Percentiles rank a stretch among this genome's conserved stretches.
phyloP scores from a whole-genome alignment of 75 land plant species.

The Sequoiadendron giganteum region DNA sequence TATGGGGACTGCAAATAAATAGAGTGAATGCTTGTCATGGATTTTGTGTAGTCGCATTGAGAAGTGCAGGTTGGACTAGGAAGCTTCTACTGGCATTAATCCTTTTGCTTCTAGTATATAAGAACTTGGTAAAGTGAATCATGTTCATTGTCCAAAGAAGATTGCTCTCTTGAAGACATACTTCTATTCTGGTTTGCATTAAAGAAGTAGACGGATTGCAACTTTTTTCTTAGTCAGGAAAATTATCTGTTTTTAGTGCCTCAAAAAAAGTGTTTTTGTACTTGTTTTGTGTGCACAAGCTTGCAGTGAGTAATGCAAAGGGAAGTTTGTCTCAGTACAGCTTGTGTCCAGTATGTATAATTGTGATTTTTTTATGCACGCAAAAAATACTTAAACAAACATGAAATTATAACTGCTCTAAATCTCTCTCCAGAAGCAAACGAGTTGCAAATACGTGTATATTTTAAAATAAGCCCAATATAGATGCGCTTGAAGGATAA shows the following conservation, averaged over 20 bases:
- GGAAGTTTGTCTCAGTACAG: background rate
- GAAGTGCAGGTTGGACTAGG: constrained; percentile 10
- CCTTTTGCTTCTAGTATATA: background rate
- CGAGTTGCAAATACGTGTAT: background rate
- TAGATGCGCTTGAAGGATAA: background rate
- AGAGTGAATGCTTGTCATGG: constrained; percentile 9
- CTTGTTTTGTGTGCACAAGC: constrained; percentile 9
- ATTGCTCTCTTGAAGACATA: constrained; percentile 2
- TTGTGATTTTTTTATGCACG: background rate
- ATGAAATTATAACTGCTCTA: background rate
- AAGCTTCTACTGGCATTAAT: background rate
- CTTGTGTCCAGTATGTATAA: background rate
- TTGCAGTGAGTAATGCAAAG: background rate
- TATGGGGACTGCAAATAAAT: background rate
- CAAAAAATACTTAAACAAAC: background rate
- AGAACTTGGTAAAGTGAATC: background rate
- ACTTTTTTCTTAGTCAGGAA: background rate
- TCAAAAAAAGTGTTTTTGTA: background rate
- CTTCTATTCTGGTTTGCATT: background rate
- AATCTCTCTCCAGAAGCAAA: background rate
- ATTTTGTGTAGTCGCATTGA: background rate
- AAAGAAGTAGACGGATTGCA: background rate
- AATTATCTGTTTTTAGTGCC: background rate
- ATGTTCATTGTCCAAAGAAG: background rate
- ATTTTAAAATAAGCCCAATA: background rate